A percentile compares a stretch with the other conserved stretches of the same genome.
Evolutionary conservation across 108 stramenopile species (phyloP).

Genomic region (Epithemia pelagica): DNA sequence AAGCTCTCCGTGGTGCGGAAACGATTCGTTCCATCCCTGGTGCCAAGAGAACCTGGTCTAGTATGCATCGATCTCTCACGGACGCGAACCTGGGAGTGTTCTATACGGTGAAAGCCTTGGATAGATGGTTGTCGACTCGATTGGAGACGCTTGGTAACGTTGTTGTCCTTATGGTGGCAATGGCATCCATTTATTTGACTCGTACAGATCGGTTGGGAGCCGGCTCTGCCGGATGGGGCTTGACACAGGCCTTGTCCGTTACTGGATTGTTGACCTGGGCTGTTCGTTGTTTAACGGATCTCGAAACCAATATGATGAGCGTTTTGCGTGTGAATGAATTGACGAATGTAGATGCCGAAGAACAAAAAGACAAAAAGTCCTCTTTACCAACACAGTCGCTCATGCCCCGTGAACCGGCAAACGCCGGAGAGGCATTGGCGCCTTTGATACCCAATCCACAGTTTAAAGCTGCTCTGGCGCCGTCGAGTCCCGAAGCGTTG

Average conservation of each 20-base stretch:
- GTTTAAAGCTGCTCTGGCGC: neutral
- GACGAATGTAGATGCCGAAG: constrained; percentile 38
- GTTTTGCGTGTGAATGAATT: constrained; percentile 54
- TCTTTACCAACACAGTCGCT: too few species aligned
- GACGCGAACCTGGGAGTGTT: constrained; percentile 62
- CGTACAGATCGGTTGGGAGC: constrained; percentile 37
- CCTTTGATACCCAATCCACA: neutral
- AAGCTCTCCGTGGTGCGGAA: constrained; percentile 81
- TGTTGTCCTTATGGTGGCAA: constrained; percentile 53
- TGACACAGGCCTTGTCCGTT: constrained; percentile 72
- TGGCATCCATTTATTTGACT: constrained; percentile 50
- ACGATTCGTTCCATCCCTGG: constrained; percentile 82
- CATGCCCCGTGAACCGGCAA: constrained; percentile 26
- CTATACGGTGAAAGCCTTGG: constrained; percentile 64
- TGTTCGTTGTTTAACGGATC: constrained; percentile 50
- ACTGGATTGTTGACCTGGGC: constrained; percentile 81
- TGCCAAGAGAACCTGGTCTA: constrained; percentile 47
- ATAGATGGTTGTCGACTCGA: constrained; percentile 71
- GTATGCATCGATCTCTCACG: constrained; percentile 36
- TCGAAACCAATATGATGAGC: constrained; percentile 65
- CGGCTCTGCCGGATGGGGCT: constrained; percentile 76
- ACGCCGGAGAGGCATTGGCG: constrained; percentile 39
- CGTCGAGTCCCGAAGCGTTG: neutral
- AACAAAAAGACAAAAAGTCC: neutral
- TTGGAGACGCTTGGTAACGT: constrained; percentile 72